phyloP scores from a whole-genome alignment of 2,329 filamentous ascomycete genomes.

The Epichloe glyceriae region DNA sequence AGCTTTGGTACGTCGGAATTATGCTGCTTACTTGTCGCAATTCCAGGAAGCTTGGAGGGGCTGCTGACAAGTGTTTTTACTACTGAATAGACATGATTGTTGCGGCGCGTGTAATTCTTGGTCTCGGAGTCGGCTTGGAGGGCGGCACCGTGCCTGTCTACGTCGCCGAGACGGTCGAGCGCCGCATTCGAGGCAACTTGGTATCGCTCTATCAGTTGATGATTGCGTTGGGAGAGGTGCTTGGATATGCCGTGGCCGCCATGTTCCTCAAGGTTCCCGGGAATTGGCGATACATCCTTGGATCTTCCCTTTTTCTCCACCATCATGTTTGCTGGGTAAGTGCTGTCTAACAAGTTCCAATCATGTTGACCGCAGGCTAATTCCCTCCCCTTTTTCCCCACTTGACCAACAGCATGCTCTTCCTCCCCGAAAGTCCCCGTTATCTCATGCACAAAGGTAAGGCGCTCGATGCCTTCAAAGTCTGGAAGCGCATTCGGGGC shows the following conservation, averaged over 20 bases:
- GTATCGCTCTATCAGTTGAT: conserved; percentile 66
- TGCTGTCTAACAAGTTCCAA: neutral
- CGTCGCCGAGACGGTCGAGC: conserved; percentile 59
- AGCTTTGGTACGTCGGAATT: conserved; percentile 36
- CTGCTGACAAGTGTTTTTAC: neutral
- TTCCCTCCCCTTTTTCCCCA: conserved; percentile 28
- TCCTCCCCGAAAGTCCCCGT: conserved; percentile 57
- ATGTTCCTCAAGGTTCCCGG: conserved; percentile 58
- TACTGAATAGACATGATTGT: conserved; percentile 46
- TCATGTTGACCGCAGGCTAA: neutral
- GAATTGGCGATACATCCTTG: conserved; percentile 63
- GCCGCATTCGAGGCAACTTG: conserved; percentile 54
- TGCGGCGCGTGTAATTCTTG: conserved; percentile 53
- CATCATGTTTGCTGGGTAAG: conserved; percentile 24
- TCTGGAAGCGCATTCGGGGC: conserved; percentile 63
- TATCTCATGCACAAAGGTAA: conserved; percentile 56
- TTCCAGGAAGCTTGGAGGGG: neutral
- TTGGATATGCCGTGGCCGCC: conserved; percentile 60
- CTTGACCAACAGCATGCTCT: conserved; percentile 44
- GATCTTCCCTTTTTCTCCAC: conserved; percentile 58
- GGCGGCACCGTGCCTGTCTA: conserved; percentile 65
- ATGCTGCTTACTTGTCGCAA: neutral
- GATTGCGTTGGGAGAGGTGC: conserved; percentile 61
- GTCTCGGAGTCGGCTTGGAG: conserved; percentile 58
- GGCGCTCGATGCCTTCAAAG: conserved; percentile 35